Percentiles rank a stretch among this genome's conserved stretches.
Conservation (phyloP, 371 early-diverging fungal species). For the Entomophthora muscae region DNA sequence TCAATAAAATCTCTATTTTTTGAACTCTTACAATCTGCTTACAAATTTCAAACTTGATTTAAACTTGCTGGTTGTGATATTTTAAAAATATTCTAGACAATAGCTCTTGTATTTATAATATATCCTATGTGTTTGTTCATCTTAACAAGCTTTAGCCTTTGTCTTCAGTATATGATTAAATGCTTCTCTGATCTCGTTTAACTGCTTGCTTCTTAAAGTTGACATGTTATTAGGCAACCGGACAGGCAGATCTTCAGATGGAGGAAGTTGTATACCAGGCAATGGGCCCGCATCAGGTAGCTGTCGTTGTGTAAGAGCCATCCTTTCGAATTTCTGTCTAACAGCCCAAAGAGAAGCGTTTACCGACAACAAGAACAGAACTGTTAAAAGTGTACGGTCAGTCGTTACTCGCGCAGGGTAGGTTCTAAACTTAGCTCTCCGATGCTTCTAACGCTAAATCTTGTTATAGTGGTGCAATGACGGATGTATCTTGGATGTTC, state of each 20-base stretch:
- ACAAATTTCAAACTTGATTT: no score
- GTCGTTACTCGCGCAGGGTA: slow-evolving; percentile 32
- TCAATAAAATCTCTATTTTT: no score
- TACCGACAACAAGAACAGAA: slow-evolving; percentile 40
- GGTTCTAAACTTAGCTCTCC: neutral
- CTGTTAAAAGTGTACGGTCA: slow-evolving; percentile 43
- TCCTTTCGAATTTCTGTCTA: neutral
- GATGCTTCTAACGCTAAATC: no score
- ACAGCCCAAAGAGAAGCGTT: slow-evolving; percentile 25
- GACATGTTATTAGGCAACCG: neutral
- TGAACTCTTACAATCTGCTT: no score
- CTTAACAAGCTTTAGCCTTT: no score
- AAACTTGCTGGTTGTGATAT: no score
- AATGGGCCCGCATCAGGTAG: slow-evolving; percentile 37
- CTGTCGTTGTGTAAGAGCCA: slow-evolving; percentile 34
- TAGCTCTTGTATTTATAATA: no score
- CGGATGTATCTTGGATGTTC: slow-evolving; percentile 37
- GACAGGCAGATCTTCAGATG: slow-evolving; percentile 19
- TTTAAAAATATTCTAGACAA: no score
- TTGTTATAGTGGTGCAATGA: slow-evolving; percentile 26
- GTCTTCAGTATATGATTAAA: no score
- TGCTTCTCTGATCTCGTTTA: no score
- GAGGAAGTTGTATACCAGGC: slow-evolving; percentile 44
- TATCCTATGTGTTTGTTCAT: no score
- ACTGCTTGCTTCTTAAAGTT: no score